Percentiles rank a stretch among this genome's conserved stretches.
These are phyloP conservation scores for Arabis hirsuta DNA, from an alignment of 345 rosid genomes.

Conservation along the genomic window DNA sequence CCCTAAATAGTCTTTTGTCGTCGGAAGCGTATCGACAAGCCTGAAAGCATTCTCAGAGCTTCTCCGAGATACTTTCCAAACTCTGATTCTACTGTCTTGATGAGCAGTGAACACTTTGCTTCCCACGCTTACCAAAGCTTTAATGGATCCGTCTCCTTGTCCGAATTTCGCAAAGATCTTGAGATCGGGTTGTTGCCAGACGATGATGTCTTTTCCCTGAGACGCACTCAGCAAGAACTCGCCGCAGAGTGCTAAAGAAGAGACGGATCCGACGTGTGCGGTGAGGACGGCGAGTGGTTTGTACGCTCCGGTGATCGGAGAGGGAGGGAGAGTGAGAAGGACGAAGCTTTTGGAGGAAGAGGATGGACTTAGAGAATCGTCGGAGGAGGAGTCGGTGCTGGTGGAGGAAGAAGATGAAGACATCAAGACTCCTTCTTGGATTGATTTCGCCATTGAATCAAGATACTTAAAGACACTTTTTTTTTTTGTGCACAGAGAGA, in stretches of 20 bases:
- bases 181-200: conserved; percentile 98
- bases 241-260: conserved; percentile 83
- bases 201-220: conserved; percentile 92
- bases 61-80: conserved; percentile 83
- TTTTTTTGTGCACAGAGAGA: background rate
- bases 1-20: conserved; percentile 76
- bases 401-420: conserved; percentile 64
- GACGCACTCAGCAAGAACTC: conserved; percentile 93
- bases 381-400: conserved; percentile 49
- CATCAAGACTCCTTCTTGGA: conserved; percentile 45
- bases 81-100: conserved; percentile 88
- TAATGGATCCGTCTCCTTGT: conserved; percentile 87
- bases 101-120: conserved; percentile 84
- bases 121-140: conserved; percentile 71
- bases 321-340: conserved; percentile 42
- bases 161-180: conserved; percentile 87
- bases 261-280: conserved; percentile 82
- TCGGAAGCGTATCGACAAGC: conserved; percentile 82
- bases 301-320: conserved; percentile 49
- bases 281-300: conserved; percentile 75
- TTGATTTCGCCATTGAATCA: conserved; percentile 27
- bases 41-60: conserved; percentile 69
- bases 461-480: conserved; percentile 14
- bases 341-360: conserved; percentile 49
- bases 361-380: conserved; percentile 55